phyloP scores from a whole-genome alignment of 805 yeast genomes.

The Candida hungchunana region DNA sequence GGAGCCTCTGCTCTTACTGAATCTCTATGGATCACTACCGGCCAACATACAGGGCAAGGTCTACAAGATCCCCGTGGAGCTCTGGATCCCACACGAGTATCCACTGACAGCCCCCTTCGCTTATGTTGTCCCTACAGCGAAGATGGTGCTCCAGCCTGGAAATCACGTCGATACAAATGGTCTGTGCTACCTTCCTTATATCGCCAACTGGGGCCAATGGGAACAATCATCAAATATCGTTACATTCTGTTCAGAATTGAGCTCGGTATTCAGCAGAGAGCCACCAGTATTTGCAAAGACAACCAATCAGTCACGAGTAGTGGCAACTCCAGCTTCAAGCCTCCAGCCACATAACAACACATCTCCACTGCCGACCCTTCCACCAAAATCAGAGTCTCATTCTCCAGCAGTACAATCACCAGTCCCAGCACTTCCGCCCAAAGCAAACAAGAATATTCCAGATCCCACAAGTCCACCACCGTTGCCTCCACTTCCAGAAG shows the following conservation, averaged over 20 bases:
- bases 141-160: slow-evolving; percentile 49
- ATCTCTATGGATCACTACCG: slow-evolving; percentile 56
- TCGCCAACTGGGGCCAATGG: slow-evolving; percentile 43
- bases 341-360: slow-evolving; percentile 5
- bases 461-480: slow-evolving; percentile 29
- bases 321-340: slow-evolving; percentile 10
- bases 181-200: slow-evolving; percentile 60
- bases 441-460: not conserved
- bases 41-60: slow-evolving; percentile 25
- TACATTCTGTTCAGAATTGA: slow-evolving; percentile 28
- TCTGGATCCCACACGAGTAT: slow-evolving; percentile 75
- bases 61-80: slow-evolving; percentile 52
- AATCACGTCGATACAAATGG: slow-evolving; percentile 71
- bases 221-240: slow-evolving; percentile 49
- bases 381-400: slow-evolving; percentile 26
- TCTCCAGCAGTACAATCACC: slow-evolving; percentile 4
- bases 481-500: slow-evolving; percentile 37
- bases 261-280: slow-evolving; percentile 35
- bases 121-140: slow-evolving; percentile 52
- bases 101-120: slow-evolving; percentile 68
- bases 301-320: slow-evolving; percentile 5
- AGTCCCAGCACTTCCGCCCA: slow-evolving; percentile 11
- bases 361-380: slow-evolving; percentile 29
- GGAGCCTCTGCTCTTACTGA: slow-evolving; percentile 51
- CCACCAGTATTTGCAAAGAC: slow-evolving; percentile 43